phyloP scores from a whole-genome alignment of 148 eudicot species.

The Rhododendron vialii region DNA sequence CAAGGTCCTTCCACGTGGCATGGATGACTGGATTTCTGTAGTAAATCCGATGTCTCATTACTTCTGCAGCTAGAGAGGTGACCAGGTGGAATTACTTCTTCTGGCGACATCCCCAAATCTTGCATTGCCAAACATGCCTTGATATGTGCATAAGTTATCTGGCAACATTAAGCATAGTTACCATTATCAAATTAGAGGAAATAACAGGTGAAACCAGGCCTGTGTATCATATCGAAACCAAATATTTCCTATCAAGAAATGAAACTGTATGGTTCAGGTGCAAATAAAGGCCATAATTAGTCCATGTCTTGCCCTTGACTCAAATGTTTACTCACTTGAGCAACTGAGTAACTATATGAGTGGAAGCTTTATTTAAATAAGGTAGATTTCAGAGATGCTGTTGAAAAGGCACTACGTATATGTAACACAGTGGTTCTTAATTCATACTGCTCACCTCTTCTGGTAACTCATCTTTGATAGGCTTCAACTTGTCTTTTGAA shows the following conservation, averaged over 20 bases:
- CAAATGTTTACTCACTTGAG: background rate
- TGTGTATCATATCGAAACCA: background rate
- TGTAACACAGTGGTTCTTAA: background rate
- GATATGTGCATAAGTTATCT: slow-evolving; percentile 62
- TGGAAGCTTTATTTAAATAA: background rate
- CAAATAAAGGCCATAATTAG: background rate
- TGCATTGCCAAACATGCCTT: slow-evolving; percentile 49
- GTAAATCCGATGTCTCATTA: slow-evolving; percentile 22
- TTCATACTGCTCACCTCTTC: slow-evolving; percentile 54
- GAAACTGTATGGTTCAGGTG: background rate
- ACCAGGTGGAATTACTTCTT: slow-evolving; percentile 20
- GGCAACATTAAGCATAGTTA: slow-evolving; percentile 1
- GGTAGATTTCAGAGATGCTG: background rate
- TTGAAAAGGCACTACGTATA: background rate
- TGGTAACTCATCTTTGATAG: slow-evolving; percentile 70
- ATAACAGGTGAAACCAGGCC: background rate
- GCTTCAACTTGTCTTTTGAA: slow-evolving; percentile 63
- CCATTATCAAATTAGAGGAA: background rate
- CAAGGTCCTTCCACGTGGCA: slow-evolving; percentile 15
- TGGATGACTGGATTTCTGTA: slow-evolving; percentile 7
- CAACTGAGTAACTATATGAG: background rate
- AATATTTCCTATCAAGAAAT: background rate
- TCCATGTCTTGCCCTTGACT: background rate
- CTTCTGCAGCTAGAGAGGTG: slow-evolving; percentile 14
- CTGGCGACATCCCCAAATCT: slow-evolving; percentile 44